Evolutionary conservation across 2,329 filamentous ascomycete genomes (phyloP).

Genomic region (Fusarium nematophilum): DNA sequence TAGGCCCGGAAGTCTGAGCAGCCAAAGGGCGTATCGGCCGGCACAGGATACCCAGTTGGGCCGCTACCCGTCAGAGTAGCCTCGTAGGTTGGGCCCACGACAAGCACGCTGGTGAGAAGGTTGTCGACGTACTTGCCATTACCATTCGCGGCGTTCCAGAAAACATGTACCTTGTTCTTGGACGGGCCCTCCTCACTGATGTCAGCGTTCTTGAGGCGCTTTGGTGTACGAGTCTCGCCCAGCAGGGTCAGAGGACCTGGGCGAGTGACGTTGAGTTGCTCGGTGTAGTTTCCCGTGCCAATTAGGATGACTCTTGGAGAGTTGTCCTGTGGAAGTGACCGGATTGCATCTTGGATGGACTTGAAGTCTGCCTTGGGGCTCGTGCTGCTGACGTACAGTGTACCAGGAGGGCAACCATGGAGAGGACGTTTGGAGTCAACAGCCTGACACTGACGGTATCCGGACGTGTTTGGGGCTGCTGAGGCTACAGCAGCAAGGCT

Average conservation of each 20-base stretch:
- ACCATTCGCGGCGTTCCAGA: slow-evolving; percentile 66
- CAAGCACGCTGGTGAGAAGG: slow-evolving; percentile 69
- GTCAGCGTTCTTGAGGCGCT: slow-evolving; percentile 49
- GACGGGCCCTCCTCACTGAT: slow-evolving; percentile 54
- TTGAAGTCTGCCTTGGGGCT: slow-evolving; percentile 49
- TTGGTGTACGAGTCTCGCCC: slow-evolving; percentile 60
- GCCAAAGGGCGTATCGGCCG: slow-evolving; percentile 70
- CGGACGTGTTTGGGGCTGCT: no score
- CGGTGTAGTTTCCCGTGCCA: slow-evolving; percentile 68
- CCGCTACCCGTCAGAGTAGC: slow-evolving; percentile 70
- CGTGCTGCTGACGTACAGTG: slow-evolving; percentile 51
- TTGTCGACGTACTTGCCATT: slow-evolving; percentile 63
- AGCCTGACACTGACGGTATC: no score
- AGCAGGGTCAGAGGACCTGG: slow-evolving; percentile 69
- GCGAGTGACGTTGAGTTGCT: slow-evolving; percentile 74
- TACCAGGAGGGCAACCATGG: slow-evolving; percentile 51
- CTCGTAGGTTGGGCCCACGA: slow-evolving; percentile 71
- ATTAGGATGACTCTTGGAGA: slow-evolving; percentile 61
- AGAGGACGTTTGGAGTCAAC: no score
- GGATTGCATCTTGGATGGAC: slow-evolving; percentile 53
- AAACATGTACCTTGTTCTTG: slow-evolving; percentile 63
- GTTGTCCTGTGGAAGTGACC: slow-evolving; percentile 47
- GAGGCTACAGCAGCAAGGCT: no score
- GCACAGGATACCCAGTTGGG: slow-evolving; percentile 69
- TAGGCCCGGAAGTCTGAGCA: slow-evolving; percentile 72